Conservation (phyloP, 768 basidiomycete genomes). For the Trametes meyenii region DNA sequence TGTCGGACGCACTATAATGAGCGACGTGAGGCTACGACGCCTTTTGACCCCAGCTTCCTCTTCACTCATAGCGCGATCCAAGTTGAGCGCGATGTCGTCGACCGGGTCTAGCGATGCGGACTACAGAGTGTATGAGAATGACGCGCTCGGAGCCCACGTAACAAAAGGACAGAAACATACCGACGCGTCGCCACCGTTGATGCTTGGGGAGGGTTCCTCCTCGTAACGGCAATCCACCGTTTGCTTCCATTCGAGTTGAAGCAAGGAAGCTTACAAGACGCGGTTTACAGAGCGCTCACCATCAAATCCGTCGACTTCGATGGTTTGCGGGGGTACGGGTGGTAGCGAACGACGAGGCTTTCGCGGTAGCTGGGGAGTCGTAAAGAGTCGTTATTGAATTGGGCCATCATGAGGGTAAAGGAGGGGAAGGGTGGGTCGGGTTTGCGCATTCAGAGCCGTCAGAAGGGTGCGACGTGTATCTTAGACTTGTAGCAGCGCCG, state of each 20-base stretch:
- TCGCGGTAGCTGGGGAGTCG: slow-evolving; percentile 22
- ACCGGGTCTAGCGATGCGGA: not conserved
- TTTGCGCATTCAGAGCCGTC: slow-evolving; percentile 4
- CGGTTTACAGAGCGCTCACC: slow-evolving; percentile 8
- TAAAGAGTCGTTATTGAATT: slow-evolving; percentile 11
- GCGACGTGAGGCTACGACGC: slow-evolving; percentile 17
- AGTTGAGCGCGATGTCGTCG: slow-evolving; percentile 1
- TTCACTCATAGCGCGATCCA: slow-evolving; percentile 4
- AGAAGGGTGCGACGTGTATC: not conserved
- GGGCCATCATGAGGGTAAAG: slow-evolving; percentile 13
- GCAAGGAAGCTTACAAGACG: not conserved
- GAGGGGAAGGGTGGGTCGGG: slow-evolving; percentile 19
- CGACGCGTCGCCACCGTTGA: not conserved
- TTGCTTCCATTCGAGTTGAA: not conserved
- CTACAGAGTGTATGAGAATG: not conserved
- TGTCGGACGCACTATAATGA: slow-evolving; percentile 20
- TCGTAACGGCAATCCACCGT: slow-evolving; percentile 16
- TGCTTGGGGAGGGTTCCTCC: not conserved
- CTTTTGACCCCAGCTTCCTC: slow-evolving; percentile 5
- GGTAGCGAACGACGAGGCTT: slow-evolving; percentile 17
- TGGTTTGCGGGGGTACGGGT: slow-evolving; percentile 18
- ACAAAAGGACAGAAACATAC: not conserved
- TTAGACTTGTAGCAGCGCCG: not conserved
- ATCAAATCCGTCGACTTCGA: slow-evolving; percentile 3
- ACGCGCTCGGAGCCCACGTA: not conserved